Evolutionary conservation across 208 protist genomes (phyloP).

Genomic region (Leishmania aethiopica): DNA sequence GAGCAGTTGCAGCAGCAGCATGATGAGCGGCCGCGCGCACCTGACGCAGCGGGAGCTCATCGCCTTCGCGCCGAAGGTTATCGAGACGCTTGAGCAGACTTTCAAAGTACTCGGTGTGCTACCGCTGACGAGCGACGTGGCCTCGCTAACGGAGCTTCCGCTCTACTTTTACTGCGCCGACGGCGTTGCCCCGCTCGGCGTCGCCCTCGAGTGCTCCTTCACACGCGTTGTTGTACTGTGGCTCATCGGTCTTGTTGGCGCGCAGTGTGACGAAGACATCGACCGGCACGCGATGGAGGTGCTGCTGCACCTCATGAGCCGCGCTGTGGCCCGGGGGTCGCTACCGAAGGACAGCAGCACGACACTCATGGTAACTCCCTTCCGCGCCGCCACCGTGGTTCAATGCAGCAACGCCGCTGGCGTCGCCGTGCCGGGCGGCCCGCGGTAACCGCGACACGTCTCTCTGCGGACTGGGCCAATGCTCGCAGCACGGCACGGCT

Average conservation of each 20-base stretch:
- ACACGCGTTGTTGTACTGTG: conserved; percentile 61
- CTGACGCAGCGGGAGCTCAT: conserved; percentile 40
- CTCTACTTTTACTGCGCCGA: conserved; percentile 47
- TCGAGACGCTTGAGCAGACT: conserved; percentile 52
- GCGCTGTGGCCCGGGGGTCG: conserved; percentile 32
- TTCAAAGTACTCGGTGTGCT: conserved; percentile 53
- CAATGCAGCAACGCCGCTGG: conserved; percentile 18
- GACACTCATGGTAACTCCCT: conserved; percentile 21
- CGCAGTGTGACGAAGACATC: conserved; percentile 69
- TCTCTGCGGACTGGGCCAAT: conserved; percentile 11
- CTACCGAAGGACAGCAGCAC: conserved; percentile 42
- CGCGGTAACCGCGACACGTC: neutral
- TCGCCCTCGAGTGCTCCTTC: conserved; percentile 44
- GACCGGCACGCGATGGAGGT: conserved; percentile 67
- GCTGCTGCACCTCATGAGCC: conserved; percentile 51
- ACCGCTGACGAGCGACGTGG: conserved; percentile 63
- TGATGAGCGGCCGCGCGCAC: conserved; percentile 18
- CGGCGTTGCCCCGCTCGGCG: conserved; percentile 11
- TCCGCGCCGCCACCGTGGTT: conserved; percentile 19
- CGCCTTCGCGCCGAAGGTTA: conserved; percentile 34
- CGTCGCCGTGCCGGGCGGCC: conserved; percentile 8
- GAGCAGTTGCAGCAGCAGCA: neutral
- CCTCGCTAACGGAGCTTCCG: conserved; percentile 68
- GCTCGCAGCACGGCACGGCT: neutral
- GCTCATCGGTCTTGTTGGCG: conserved; percentile 43